Evolutionary conservation across 345 rosid species (phyloP), one percentile per base, ranked within the genome.

Genomic region (Euphorbia pulcherrima): DNA sequence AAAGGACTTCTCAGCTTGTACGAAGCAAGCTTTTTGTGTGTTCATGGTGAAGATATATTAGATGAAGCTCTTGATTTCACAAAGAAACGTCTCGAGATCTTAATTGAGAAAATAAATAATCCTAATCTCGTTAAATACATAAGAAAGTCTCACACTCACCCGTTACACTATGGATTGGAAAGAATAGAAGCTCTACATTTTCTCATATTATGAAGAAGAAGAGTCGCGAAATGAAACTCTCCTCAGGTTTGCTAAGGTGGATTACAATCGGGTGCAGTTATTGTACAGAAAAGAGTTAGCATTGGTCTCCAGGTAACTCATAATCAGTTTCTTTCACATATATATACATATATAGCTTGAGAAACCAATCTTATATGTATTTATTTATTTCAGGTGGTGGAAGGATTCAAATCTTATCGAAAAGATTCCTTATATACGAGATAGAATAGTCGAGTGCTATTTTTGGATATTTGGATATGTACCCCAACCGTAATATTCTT

Each of bases 1-100:
- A 74, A 75, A 55, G 87, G 81, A 0, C 65, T 81, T 18, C 27
- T 81, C 47, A 72, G 78, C 61, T 60, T 83, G 28, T 74, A 81
- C 20, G 83, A 83, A 76, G 87, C 84, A 16, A 51, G 83, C 14
- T 14, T 70, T 12, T 62, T 77, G 10, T 51, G 72, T 13, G 60
- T 65, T 3, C 73, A 68, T 21, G 79, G 54, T 35, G 86, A 83
- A 11, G 37, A 51, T 8, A 64, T 80, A 13, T 0, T 83, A 46
- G 84, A 83, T 16, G 82, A 83, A 60, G 80, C 82, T 0, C 26
- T 66, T 23, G 41, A 33, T 9, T 74, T 77, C 39, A 33, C 80
- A 12, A 52, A 30, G 60, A 16, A 23, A 35, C 44, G 6, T 1
- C 33, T 67, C 0, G 70, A 67, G 11, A 33, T 8, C 30, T n/a